A percentile compares a stretch with the other conserved stretches of the same genome.
Conservation (phyloP, 192 early-diverging fungal genomes). For the Coemansia sp. region DNA sequence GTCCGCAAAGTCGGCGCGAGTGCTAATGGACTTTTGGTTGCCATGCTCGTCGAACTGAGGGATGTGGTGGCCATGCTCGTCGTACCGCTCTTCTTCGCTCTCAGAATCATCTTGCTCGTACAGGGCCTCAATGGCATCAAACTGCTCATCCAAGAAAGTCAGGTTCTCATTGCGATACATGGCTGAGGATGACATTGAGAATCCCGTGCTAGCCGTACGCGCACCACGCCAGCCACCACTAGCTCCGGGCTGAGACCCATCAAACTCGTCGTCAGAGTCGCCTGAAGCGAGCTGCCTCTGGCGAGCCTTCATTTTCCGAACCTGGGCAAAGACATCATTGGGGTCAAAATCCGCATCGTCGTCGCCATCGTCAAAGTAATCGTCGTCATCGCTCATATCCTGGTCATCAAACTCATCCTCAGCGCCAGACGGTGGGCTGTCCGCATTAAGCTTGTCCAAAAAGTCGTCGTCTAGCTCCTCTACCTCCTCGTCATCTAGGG, state of each 20-base stretch:
- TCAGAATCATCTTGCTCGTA: slow-evolving; percentile 41
- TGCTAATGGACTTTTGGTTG: slow-evolving; percentile 53
- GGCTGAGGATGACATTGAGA: slow-evolving; percentile 90
- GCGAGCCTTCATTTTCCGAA: slow-evolving; percentile 48
- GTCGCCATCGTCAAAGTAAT: slow-evolving; percentile 35
- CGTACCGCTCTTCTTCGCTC: slow-evolving; percentile 47
- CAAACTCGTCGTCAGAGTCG: slow-evolving; percentile 29
- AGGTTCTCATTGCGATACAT: slow-evolving; percentile 92
- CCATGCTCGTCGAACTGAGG: slow-evolving; percentile 58
- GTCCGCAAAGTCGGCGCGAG: slow-evolving; percentile 69
- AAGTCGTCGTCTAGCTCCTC: slow-evolving; percentile 80
- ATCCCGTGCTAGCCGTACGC: slow-evolving; percentile 54
- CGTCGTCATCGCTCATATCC: slow-evolving; percentile 49
- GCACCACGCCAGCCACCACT: slow-evolving; percentile 42
- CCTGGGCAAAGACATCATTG: slow-evolving; percentile 46
- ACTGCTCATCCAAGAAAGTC: slow-evolving; percentile 88
- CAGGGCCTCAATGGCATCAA: slow-evolving; percentile 70
- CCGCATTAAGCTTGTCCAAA: slow-evolving; percentile 75
- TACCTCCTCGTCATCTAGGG: slow-evolving; percentile 86
- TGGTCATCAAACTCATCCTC: slow-evolving; percentile 45
- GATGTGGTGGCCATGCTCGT: slow-evolving; percentile 57
- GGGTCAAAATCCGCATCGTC: slow-evolving; percentile 45
- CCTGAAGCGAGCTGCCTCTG: slow-evolving; percentile 41
- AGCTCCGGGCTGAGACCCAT: not conserved
- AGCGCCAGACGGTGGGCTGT: slow-evolving; percentile 63